Evolutionary conservation across 2,329 filamentous ascomycete genomes (phyloP), one percentile per base, ranked within the genome.

Genomic region (Lasiodiplodia gonubiensis): DNA sequence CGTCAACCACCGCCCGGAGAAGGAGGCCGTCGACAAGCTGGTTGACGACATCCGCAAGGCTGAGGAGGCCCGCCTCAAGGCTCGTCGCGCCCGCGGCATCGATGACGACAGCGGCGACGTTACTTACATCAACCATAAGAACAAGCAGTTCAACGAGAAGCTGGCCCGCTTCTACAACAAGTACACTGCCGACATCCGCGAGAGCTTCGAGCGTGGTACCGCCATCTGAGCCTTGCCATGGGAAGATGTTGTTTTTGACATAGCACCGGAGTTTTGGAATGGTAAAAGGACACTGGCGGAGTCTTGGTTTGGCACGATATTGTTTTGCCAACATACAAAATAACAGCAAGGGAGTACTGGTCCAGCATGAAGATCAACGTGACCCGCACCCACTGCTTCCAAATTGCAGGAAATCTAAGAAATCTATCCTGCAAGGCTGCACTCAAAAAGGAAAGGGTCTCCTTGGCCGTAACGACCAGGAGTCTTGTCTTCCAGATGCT

Each of bases 141-240:
- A 33, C 30, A 98, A 98, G 86, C 93, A 97, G 85, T 99, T 99
- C 84, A 99, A 99, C 88, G 90, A 97, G 83, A 98, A 99, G 83
- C 84, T 99, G 79, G 86, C 91, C 65, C 86, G 95, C 72, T 99
- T 98, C 83, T 99, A 99, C 82, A 95, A 99, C 83, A 97, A 97
- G 84, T 99, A 99, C 80, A 99, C 95, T 54, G 89, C 92, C 37
- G 95, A 99, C 79, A 98, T 99, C 74, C 86, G 95, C 76, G 95
- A 99, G 77, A 97, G 92, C 80, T 99, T 99, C 78, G 95, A 99
- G 86, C 88, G 95, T 71, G 95, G 95, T 21, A 98, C 95, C 3
- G 96, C 96, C 87, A 95, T 33, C 78, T 98, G 37, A 66, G 53
- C 11, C 37, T 42, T n/a, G 14, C 27, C 21, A 8, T 11, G 46